Percentiles rank a stretch among this genome's conserved stretches.
Evolutionary conservation across 1,284 basidiomycete species (phyloP).

Genomic region (Ustanciosporium gigantosporum): DNA sequence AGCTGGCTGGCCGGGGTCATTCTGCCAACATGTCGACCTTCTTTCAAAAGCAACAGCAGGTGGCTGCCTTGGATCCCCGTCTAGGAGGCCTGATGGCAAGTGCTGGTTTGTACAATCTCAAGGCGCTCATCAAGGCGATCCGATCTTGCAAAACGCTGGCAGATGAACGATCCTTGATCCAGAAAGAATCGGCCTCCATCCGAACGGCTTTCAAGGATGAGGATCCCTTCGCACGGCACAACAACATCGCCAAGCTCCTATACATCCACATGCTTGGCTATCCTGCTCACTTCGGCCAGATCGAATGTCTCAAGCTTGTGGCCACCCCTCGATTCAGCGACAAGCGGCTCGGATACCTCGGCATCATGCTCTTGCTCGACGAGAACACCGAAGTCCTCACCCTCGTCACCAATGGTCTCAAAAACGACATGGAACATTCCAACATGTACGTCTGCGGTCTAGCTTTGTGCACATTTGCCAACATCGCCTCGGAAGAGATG

Average conservation of each 20-base stretch:
- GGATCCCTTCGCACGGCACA: conserved; percentile 76
- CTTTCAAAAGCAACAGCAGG: conserved; percentile 61
- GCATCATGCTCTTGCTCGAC: conserved; percentile 95
- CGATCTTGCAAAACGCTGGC: conserved; percentile 80
- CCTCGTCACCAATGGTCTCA: conserved; percentile 94
- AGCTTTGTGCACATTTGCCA: conserved; percentile 96
- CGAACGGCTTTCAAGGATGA: conserved; percentile 97
- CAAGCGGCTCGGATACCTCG: conserved; percentile 94
- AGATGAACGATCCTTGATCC: conserved; percentile 94
- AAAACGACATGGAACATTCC: conserved; percentile 99
- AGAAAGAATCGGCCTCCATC: conserved; percentile 97
- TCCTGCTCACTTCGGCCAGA: conserved; percentile 98
- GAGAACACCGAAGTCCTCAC: conserved; percentile 98
- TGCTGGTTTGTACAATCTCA: conserved; percentile 61
- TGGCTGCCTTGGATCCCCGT: conserved; percentile 60
- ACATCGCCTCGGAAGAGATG: conserved; percentile 85
- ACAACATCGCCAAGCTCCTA: conserved; percentile 96
- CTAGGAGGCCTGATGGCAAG: conserved; percentile 58
- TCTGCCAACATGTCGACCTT: conserved; percentile 54
- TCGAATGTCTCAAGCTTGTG: conserved; percentile 98
- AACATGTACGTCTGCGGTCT: conserved; percentile 99
- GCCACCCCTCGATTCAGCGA: conserved; percentile 96
- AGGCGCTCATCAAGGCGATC: conserved; percentile 63
- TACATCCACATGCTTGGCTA: conserved; percentile 99
- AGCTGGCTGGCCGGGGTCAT: too few species aligned